Percentiles rank a stretch among this genome's conserved stretches.
phyloP scores from a whole-genome alignment of 2,329 filamentous ascomycete genomes.

The Laburnicola sp. region DNA sequence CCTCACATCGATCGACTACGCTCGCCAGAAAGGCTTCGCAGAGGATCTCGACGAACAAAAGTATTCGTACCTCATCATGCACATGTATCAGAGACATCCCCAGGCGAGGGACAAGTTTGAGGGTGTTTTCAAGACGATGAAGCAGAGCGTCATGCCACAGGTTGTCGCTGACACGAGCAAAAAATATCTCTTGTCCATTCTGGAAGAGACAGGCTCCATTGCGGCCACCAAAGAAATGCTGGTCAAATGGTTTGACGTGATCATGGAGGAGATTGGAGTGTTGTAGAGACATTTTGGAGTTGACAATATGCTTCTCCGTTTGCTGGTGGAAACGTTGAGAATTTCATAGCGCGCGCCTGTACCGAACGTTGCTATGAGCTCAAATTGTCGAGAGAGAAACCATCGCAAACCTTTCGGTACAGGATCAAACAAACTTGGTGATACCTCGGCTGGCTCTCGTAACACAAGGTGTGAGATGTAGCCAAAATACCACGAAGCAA shows the following conservation, averaged over 20 bases:
- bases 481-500: too few species aligned
- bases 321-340: not conserved
- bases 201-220: not conserved
- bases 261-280: not conserved
- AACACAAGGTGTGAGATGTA: too few species aligned
- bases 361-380: too few species aligned
- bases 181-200: not conserved
- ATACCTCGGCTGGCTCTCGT: too few species aligned
- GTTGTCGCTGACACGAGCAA: not conserved
- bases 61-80: slow-evolving; percentile 92
- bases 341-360: not conserved
- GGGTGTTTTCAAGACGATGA: not conserved
- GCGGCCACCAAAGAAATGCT: not conserved
- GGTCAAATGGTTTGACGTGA: not conserved
- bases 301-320: not conserved
- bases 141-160: not conserved
- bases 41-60: slow-evolving; percentile 93
- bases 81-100: slow-evolving; percentile 51
- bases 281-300: not conserved
- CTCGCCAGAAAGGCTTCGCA: slow-evolving; percentile 82
- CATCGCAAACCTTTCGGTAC: too few species aligned
- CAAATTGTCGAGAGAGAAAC: too few species aligned
- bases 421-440: too few species aligned
- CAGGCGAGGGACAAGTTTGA: not conserved
- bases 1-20: slow-evolving; percentile 64